These are phyloP conservation scores for Aspergillus sp. DNA, from an alignment of 2,329 filamentous ascomycete species.

Conservation along the genomic window DNA sequence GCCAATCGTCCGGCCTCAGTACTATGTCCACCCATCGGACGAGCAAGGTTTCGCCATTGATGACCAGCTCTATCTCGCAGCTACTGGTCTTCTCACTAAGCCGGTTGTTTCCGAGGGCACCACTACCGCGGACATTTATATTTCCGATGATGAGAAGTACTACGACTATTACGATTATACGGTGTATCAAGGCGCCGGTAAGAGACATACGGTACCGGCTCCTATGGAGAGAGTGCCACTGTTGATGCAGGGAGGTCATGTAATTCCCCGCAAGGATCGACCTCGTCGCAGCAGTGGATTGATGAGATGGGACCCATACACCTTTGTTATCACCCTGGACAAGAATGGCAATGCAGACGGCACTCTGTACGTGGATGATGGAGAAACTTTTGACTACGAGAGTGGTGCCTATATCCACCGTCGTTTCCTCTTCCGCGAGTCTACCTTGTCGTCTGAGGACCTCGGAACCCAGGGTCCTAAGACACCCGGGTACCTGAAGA, in stretches of 20 bases:
- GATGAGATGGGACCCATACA: constrained; percentile 95
- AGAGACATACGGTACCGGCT: constrained; percentile 64
- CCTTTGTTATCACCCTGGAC: constrained; percentile 71
- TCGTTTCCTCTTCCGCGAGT: constrained; percentile 61
- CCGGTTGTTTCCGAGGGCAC: constrained; percentile 77
- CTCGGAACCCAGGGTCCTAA: constrained; percentile 58
- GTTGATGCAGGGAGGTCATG: constrained; percentile 87
- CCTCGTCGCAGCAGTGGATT: constrained; percentile 79
- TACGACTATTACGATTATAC: constrained; percentile 94
- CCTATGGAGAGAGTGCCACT: constrained; percentile 83
- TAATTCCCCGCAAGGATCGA: constrained; percentile 83
- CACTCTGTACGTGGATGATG: constrained; percentile 86
- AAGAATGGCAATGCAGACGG: constrained; percentile 70
- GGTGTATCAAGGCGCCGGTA: constrained; percentile 66
- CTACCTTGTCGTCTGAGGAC: constrained; percentile 65
- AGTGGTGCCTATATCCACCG: constrained; percentile 85
- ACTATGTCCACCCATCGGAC: constrained; percentile 82
- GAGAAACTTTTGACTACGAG: constrained; percentile 85
- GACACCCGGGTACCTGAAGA: constrained; percentile 70
- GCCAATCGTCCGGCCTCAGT: constrained; percentile 87
- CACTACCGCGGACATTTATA: constrained; percentile 70
- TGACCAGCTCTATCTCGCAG: constrained; percentile 87
- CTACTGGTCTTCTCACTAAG: constrained; percentile 85
- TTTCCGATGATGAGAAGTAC: constrained; percentile 84
- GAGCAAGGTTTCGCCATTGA: constrained; percentile 85